Evolutionary conservation across 768 basidiomycete species (phyloP).

Genomic region (Russula abietina): DNA sequence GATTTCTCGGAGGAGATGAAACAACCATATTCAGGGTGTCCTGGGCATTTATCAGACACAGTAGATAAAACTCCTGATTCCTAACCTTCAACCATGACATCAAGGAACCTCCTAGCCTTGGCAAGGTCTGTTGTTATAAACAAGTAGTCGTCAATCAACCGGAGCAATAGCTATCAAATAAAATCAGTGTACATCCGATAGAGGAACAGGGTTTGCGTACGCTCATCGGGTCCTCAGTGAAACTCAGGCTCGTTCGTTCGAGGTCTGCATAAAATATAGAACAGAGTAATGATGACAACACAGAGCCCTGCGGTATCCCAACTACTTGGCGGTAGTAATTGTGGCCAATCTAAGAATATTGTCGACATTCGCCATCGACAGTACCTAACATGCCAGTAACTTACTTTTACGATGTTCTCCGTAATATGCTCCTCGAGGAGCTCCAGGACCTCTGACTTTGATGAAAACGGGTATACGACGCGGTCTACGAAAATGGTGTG

Average conservation of each 20-base stretch:
- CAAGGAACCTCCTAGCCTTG: slow-evolving; percentile 64
- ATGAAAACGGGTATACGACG: slow-evolving; percentile 51
- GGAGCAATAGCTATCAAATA: slow-evolving; percentile 59
- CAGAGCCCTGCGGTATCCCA: slow-evolving; percentile 96
- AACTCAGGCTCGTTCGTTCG: slow-evolving; percentile 52
- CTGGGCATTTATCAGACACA: slow-evolving; percentile 32
- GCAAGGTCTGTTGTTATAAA: slow-evolving; percentile 64
- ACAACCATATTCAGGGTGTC: slow-evolving; percentile 93
- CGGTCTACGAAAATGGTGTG: slow-evolving; percentile 85
- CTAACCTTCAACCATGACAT: slow-evolving; percentile 67
- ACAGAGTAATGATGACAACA: slow-evolving; percentile 91
- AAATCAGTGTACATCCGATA: background rate
- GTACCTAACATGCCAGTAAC: background rate
- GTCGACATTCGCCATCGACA: background rate
- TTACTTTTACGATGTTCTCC: slow-evolving; percentile 86
- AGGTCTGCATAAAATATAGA: slow-evolving; percentile 93
- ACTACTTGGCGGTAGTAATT: slow-evolving; percentile 81
- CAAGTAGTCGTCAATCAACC: slow-evolving; percentile 94
- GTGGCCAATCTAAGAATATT: slow-evolving; percentile 57
- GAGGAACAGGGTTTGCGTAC: slow-evolving; percentile 41
- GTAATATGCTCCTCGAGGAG: slow-evolving; percentile 86
- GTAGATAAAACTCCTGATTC: background rate
- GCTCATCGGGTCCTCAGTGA: slow-evolving; percentile 51
- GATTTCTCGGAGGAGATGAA: slow-evolving; percentile 87
- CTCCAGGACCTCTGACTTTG: slow-evolving; percentile 55